These are phyloP conservation scores for Lecanosticta acicola DNA, from an alignment of 2,329 filamentous ascomycete species.

Conservation along the genomic window DNA sequence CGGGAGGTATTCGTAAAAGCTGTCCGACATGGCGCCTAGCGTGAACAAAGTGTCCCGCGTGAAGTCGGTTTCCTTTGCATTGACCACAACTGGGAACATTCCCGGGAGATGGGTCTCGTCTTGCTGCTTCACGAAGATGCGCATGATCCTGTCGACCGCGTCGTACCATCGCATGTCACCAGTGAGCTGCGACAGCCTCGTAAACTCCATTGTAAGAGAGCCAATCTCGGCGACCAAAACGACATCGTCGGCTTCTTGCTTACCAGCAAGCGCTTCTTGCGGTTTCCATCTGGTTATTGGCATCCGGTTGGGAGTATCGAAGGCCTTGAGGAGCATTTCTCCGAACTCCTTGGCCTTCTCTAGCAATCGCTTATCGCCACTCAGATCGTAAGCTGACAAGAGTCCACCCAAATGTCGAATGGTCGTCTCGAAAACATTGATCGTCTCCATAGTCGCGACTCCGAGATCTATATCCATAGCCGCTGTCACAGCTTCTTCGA, in stretches of 20 bases:
- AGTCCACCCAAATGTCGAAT: conserved; percentile 40
- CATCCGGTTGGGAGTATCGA: conserved; percentile 44
- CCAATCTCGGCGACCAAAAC: conserved; percentile 45
- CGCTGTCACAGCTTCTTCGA: conserved; percentile 41
- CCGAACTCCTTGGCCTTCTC: conserved; percentile 36
- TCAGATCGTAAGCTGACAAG: conserved; percentile 34
- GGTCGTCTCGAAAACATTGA: conserved; percentile 48
- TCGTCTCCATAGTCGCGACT: conserved; percentile 32
- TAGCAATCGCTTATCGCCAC: conserved; percentile 31
- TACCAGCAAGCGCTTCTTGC: conserved; percentile 33
- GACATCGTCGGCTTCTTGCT: conserved; percentile 37
- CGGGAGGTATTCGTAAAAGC: conserved; percentile 40
- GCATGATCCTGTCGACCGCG: conserved; percentile 41
- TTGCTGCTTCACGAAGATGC: conserved; percentile 39
- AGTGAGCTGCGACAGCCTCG: conserved; percentile 42
- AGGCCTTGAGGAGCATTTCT: conserved; percentile 44
- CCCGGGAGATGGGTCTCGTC: conserved; percentile 41
- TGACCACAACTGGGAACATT: conserved; percentile 45
- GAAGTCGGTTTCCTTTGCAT: conserved; percentile 38
- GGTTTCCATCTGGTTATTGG: conserved; percentile 44
- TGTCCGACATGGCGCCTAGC: conserved; percentile 35
- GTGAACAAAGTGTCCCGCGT: conserved; percentile 37
- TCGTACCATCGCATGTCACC: conserved; percentile 44
- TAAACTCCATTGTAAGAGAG: conserved; percentile 45
- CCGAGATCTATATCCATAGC: conserved; percentile 41